Evolutionary conservation across 345 rosid genomes (phyloP).

Genomic region (Mallotus nudiflorus): DNA sequence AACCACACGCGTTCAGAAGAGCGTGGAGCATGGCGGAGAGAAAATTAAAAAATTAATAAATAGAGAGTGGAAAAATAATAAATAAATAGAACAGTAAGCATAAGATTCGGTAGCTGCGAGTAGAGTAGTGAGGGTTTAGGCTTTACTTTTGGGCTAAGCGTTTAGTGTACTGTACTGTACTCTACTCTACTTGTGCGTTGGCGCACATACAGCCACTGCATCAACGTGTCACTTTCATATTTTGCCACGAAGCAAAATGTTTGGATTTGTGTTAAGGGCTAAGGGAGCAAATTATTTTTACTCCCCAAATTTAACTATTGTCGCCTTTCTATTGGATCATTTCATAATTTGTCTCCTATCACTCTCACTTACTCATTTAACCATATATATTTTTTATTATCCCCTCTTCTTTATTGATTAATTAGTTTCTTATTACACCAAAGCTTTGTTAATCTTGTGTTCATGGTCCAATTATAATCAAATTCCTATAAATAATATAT

Average conservation of each 20-base stretch:
- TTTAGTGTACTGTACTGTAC: too few species aligned
- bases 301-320: background rate
- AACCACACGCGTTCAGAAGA: background rate
- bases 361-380: background rate
- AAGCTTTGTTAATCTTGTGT: too few species aligned
- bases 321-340: background rate
- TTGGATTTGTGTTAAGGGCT: background rate
- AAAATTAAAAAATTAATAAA: background rate
- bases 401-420: too few species aligned
- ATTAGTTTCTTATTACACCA: too few species aligned
- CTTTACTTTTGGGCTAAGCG: conserved; percentile 21
- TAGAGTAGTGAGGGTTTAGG: conserved; percentile 25
- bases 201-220: conserved; percentile 9
- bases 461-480: too few species aligned
- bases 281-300: conserved; percentile 27
- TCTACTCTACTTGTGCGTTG: conserved; percentile 15
- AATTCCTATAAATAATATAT: too few species aligned
- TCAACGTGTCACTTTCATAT: background rate
- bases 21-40: background rate
- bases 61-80: background rate
- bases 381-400: too few species aligned
- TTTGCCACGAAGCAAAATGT: conserved; percentile 5
- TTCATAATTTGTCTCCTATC: too few species aligned
- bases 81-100: too few species aligned
- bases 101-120: conserved; percentile 25